Conservation (phyloP, 192 early-diverging fungal genomes). For the Dissophora ornata region DNA sequence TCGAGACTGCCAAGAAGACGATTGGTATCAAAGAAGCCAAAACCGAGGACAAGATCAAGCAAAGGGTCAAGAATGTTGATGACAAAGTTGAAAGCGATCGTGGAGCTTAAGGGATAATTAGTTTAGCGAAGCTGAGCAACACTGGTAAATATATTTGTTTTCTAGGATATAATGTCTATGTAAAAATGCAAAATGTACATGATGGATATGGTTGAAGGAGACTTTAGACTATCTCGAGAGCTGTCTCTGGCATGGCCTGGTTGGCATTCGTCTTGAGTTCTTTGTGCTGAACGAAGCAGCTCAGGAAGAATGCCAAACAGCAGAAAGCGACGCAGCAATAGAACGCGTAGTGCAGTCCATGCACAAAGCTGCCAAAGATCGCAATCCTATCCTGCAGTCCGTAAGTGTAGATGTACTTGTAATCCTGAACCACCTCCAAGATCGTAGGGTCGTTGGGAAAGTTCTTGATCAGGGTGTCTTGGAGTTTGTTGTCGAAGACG, state of each 20-base stretch:
- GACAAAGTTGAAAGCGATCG: conserved; percentile 15
- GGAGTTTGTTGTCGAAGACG: conserved; percentile 46
- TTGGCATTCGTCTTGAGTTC: conserved; percentile 30
- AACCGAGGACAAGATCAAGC: conserved; percentile 12
- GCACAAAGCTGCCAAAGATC: conserved; percentile 35
- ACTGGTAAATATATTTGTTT: too few species aligned
- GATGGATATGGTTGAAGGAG: too few species aligned
- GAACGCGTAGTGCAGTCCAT: conserved; percentile 28
- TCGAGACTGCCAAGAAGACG: conserved; percentile 24
- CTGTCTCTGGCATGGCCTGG: conserved; percentile 22
- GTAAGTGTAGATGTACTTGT: conserved; percentile 2
- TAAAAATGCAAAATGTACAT: neutral
- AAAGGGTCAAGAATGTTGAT: conserved; percentile 17
- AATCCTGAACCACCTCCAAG: conserved; percentile 2
- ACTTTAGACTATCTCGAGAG: conserved; percentile 17
- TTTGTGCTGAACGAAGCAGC: conserved; percentile 48
- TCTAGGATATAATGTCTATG: too few species aligned
- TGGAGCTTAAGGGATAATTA: conserved; percentile 1
- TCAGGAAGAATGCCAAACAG: conserved; percentile 25
- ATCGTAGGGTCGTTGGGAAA: conserved; percentile 17
- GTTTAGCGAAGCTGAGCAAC: too few species aligned
- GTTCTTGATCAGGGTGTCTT: neutral
- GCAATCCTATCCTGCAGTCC: neutral
- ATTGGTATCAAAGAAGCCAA: neutral
- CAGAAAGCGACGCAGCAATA: conserved; percentile 43